Percentiles rank a stretch among this genome's conserved stretches.
Conservation (phyloP, 495 filamentous ascomycete genomes). For the Aspergillus funiculosus region DNA sequence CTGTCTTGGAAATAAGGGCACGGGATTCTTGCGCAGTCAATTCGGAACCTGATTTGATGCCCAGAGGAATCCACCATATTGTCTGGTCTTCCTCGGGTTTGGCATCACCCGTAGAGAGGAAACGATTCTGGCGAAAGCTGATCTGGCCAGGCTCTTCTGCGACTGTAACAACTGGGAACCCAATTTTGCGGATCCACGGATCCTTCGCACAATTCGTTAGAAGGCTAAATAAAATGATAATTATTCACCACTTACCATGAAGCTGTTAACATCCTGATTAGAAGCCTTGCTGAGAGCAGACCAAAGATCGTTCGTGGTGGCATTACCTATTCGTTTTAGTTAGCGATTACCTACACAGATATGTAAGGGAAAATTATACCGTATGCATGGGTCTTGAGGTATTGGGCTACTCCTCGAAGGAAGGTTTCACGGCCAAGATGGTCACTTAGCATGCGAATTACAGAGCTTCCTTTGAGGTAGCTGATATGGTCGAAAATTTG, state of each 20-base stretch:
- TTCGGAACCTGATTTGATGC: constrained; percentile 54
- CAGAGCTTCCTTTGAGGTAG: constrained; percentile 91
- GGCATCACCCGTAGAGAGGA: constrained; percentile 84
- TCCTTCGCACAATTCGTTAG: constrained; percentile 41
- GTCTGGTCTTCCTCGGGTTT: constrained; percentile 87
- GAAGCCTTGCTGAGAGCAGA: constrained; percentile 82
- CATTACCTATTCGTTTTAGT: constrained; percentile 55
- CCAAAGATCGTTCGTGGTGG: constrained; percentile 91
- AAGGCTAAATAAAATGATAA: neutral
- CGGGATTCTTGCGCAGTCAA: constrained; percentile 30
- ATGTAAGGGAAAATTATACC: constrained; percentile 24
- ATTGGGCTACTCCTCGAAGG: constrained; percentile 78
- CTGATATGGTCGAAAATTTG: constrained; percentile 95
- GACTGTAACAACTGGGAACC: constrained; percentile 84
- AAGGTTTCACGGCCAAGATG: constrained; percentile 83
- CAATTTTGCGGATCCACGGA: constrained; percentile 89
- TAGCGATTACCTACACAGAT: neutral
- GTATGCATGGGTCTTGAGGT: constrained; percentile 82
- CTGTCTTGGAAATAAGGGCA: constrained; percentile 69
- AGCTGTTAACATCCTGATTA: constrained; percentile 72
- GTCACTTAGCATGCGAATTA: constrained; percentile 87
- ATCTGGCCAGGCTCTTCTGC: constrained; percentile 78
- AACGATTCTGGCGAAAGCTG: constrained; percentile 74
- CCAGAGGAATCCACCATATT: constrained; percentile 93
- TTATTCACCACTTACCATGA: constrained; percentile 58